Evolutionary conservation across 2,329 filamentous ascomycete species (phyloP), one percentile per base, ranked within the genome.

Genomic region (Botrytis deweyae): DNA sequence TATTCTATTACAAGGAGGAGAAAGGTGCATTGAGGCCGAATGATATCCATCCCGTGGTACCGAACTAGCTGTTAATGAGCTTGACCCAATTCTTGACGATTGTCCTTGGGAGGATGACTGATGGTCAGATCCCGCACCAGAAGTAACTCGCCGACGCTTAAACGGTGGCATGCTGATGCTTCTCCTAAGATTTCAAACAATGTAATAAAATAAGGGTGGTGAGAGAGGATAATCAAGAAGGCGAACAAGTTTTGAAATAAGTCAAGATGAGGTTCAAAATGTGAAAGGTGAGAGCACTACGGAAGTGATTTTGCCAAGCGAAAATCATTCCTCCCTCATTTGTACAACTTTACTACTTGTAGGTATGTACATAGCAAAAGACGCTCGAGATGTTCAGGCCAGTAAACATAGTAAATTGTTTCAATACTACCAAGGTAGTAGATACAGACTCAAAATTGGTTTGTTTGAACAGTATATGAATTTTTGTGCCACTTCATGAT

Each of bases 111-210:
- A 75, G 14, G 76, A 75, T 58, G 73, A 44, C 44, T 70, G 74
- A 52, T 36, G 42, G 49, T 69, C 67, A 42, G 78, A 77, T 8
- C 72, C 64, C 33, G 61, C 36, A 40, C 40, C 59, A 62, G 72
- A 68, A 22, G 64, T 55, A 14, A 72, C 7, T 20, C 76, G 76
- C 58, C 76, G 78, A 72, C 79, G 79, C 74, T 79, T 81, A 72
- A 74, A 79, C 10, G 77, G 55, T 20, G 64, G 71, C 71, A 73
- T 73, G 38, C 29, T 52, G 40, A 38, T 29, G 33, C 49, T 59
- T 69, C n/a, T 42, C 25, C 6, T 58, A 12, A 38, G 20, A 38
- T 40, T 52, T 18, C 20, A 16, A 25, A 44, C 10, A 20, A 16
- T 42, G n/a, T 10, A 10, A 68, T 61, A 6, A 25, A 66, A 49